Percentiles rank a stretch among this genome's conserved stretches.
Conservation (phyloP, 805 yeast species). For the Starmerella ratchasimensis region DNA sequence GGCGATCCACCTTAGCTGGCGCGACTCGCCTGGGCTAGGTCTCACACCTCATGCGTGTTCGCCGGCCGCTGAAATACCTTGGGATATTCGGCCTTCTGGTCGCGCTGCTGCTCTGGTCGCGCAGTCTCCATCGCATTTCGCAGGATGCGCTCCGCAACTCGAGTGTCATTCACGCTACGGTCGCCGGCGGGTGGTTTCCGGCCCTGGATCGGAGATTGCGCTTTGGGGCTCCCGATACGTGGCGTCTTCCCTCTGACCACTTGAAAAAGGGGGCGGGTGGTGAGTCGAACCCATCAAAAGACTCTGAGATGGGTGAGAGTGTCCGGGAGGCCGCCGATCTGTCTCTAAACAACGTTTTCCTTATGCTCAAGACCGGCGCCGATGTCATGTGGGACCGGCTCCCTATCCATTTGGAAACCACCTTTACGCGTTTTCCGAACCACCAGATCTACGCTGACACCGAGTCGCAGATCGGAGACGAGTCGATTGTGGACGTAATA, state of each 20-base stretch:
- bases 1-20: too few species aligned
- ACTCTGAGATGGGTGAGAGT: too few species aligned
- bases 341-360: conserved; percentile 18
- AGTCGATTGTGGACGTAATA: conserved; percentile 26
- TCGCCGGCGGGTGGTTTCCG: conserved; percentile 8
- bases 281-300: not conserved
- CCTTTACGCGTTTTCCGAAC: conserved; percentile 26
- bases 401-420: conserved; percentile 29
- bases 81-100: too few species aligned
- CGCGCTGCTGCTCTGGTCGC: too few species aligned
- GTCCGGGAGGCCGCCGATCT: conserved; percentile 9
- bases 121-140: too few species aligned
- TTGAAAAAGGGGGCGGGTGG: not conserved
- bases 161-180: not conserved
- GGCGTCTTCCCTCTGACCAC: conserved; percentile 2
- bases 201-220: not conserved
- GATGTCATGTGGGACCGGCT: conserved; percentile 28
- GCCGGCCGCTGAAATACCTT: too few species aligned
- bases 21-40: too few species aligned
- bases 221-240: conserved; percentile 6
- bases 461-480: conserved; percentile 25
- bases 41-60: too few species aligned
- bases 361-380: conserved; percentile 31
- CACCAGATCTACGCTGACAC: conserved; percentile 29
- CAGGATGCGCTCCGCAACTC: too few species aligned